Conservation (phyloP, 2,329 filamentous ascomycete species). For the Fusarium zealandicum region DNA sequence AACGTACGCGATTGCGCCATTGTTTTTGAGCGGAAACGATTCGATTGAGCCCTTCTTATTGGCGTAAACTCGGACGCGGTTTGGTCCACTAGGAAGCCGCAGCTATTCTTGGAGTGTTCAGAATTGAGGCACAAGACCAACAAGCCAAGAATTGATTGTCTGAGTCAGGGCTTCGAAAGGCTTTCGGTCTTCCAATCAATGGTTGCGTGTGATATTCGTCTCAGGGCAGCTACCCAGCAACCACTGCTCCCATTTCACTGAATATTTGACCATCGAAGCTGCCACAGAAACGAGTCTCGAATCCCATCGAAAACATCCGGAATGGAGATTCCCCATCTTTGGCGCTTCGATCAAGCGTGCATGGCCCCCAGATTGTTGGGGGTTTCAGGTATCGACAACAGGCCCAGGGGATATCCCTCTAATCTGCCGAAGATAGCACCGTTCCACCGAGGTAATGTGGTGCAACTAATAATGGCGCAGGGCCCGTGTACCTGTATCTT, state of each 20-base stretch:
- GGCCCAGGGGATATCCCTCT: not conserved
- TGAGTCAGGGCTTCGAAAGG: slow-evolving; percentile 4
- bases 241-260: not conserved
- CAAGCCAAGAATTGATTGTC: slow-evolving; percentile 4
- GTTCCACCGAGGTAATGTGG: slow-evolving; percentile 18
- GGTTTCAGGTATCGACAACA: slow-evolving; percentile 10
- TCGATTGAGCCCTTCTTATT: slow-evolving; percentile 6
- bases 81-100: slow-evolving; percentile 17
- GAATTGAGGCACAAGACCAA: slow-evolving; percentile 4
- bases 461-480: slow-evolving; percentile 13
- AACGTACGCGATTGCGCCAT: not conserved
- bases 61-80: slow-evolving; percentile 11
- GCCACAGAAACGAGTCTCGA: not conserved
- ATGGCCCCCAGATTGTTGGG: not conserved
- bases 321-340: not conserved
- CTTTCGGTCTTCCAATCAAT: not conserved
- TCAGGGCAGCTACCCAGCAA: not conserved
- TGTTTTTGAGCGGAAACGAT: slow-evolving; percentile 1
- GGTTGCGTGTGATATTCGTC: not conserved
- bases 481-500: slow-evolving; percentile 9
- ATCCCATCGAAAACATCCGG: not conserved
- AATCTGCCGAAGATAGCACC: slow-evolving; percentile 37
- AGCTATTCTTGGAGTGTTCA: slow-evolving; percentile 9
- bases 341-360: not conserved
- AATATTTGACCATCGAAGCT: not conserved